Percentiles rank a stretch among this genome's conserved stretches.
Evolutionary conservation across 495 filamentous ascomycete genomes (phyloP).

Genomic region (Hyaloscypha variabilis): DNA sequence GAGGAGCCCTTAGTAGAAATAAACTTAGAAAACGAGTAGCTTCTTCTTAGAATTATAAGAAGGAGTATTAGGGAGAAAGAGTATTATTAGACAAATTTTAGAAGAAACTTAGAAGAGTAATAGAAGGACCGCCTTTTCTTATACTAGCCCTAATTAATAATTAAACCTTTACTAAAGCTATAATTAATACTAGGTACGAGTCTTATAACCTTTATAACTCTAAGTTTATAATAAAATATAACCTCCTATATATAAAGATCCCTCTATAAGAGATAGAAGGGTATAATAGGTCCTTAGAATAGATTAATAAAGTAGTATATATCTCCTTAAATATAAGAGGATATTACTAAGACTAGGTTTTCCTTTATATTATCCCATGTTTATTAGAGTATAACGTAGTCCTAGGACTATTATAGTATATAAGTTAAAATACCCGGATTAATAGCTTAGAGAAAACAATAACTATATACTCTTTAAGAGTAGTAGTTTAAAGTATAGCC

Average conservation of each 20-base stretch:
- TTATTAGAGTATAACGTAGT: background rate
- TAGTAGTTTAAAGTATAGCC: background rate
- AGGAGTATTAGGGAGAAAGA: background rate
- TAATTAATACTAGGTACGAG: conserved; percentile 7
- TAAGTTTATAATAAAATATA: background rate
- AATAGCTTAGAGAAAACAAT: background rate
- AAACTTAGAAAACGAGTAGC: conserved; percentile 19
- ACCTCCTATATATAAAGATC: conserved; percentile 2
- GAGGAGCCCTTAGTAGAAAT: conserved; percentile 6
- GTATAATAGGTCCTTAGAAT: background rate
- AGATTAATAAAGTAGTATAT: background rate
- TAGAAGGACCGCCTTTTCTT: conserved; percentile 10
- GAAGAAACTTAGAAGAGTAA: background rate
- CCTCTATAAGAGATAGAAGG: background rate
- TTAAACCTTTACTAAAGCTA: conserved; percentile 3
- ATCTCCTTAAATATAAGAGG: background rate
- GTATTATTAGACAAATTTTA: background rate
- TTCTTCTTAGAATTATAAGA: background rate
- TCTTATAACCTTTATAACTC: conserved; percentile 8
- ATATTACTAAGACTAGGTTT: background rate
- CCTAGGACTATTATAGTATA: background rate
- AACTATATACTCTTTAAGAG: background rate
- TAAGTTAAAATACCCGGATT: background rate
- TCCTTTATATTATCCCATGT: background rate
- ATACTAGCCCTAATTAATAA: conserved; percentile 15